Base-by-base conservation (phyloP, 176 grass and related monocot genomes). In the Raddia guianensis region DNA sequence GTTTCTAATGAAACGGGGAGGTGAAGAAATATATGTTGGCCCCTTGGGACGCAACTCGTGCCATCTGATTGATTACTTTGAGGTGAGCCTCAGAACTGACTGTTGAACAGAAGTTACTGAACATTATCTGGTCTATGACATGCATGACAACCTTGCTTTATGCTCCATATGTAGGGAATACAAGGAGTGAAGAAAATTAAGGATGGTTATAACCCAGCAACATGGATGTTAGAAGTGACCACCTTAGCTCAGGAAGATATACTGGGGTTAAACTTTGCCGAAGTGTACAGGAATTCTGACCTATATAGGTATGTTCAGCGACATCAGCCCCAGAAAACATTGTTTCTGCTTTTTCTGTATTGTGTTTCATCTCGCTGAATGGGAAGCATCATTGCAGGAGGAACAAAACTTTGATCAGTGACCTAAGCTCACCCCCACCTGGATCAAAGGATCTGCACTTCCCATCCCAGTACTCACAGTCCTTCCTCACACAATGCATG, bases 1-100 rank as follows among this genome's bases (percentile, higher is more conserved):
- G 42, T 97, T 97, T 68, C 90, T 97, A 9, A 97, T 97, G 94
- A 94, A 97, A 97, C 81, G 89, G 34, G 94, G 91, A 61, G 94
- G 94, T 15, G 94, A 97, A 85, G 94, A 92, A 70, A 97, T 92
- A 72, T 97, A 94, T 67, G 91, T 92, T 0, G 91, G 94, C 0
- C 94, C 94, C 49, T 82, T 97, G 70, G 94, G 94, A 45, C 85
- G 55, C 66, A 92, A 97, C 78, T 97, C 94, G 0, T 90, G 87
- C 61, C 77, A 94, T 78, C 58, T 97, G 60, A 94, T 97, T 68
- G 77, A 86, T 18, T 94, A 94, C 76, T 94, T 97, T 83, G 89
- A 97, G 94, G 94, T 92, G 51, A 90, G 65, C 3, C 66, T 89
- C 68, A n/a, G 40, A 76, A 73, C 13, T 74, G 12, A 76, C 33